phyloP scores from a whole-genome alignment of 2,329 filamentous ascomycete genomes.

The Uncinocarpus reesii region DNA sequence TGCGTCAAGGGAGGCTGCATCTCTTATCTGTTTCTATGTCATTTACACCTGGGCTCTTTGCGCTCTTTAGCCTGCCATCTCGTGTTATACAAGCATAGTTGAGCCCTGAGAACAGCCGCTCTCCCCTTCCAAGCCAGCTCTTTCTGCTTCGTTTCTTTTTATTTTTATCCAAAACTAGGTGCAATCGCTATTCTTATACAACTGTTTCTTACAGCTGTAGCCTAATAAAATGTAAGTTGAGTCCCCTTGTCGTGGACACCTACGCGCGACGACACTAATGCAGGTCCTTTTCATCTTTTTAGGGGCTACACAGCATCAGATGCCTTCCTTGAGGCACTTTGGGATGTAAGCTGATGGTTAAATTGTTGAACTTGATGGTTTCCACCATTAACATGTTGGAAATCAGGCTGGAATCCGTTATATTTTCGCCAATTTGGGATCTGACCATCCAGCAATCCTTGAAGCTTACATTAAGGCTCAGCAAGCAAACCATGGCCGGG shows the following conservation, averaged over 20 bases:
- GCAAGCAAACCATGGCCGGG: conserved; percentile 52
- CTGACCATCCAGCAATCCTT: conserved; percentile 60
- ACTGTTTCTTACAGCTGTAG: not conserved
- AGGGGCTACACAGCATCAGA: conserved; percentile 59
- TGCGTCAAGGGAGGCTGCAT: too few relatives aligned
- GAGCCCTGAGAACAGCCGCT: too few relatives aligned
- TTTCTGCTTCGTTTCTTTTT: too few relatives aligned
- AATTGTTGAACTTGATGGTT: not conserved
- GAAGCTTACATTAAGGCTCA: conserved; percentile 72
- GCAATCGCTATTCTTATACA: too few relatives aligned
- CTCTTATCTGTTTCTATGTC: too few relatives aligned
- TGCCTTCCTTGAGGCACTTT: conserved; percentile 72
- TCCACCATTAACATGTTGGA: not conserved
- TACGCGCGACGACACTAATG: not conserved
- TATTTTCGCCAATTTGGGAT: conserved; percentile 47
- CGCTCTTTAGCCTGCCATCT: too few relatives aligned
- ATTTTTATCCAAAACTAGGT: too few relatives aligned
- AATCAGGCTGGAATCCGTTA: conserved; percentile 41
- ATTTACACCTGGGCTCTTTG: too few relatives aligned
- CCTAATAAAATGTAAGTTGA: not conserved
- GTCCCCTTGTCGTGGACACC: not conserved
- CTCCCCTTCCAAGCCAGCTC: too few relatives aligned
- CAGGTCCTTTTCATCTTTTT: not conserved
- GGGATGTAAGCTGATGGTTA: conserved; percentile 48
- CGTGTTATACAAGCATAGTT: too few relatives aligned